phyloP scores from a whole-genome alignment of 768 basidiomycete genomes.

The Auriscalpium vulgare region DNA sequence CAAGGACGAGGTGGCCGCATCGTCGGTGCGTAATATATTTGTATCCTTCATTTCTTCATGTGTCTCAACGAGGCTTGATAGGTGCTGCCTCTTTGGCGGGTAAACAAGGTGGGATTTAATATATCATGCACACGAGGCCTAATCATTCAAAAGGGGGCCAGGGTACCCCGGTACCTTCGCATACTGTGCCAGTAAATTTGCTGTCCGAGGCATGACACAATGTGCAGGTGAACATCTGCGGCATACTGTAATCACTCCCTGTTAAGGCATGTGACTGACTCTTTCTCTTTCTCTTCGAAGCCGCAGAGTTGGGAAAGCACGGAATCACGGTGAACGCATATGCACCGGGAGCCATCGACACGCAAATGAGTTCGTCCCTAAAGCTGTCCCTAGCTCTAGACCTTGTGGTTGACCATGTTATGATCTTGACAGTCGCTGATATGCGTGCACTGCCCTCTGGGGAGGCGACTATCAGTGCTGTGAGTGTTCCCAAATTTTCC shows the following conservation, averaged over 20 bases:
- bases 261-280: not conserved
- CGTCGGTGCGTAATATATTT: constrained; percentile 1
- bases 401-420: not conserved
- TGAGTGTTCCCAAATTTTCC: not conserved
- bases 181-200: constrained; percentile 17
- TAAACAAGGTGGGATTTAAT: constrained; percentile 2
- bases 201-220: constrained; percentile 17
- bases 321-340: constrained; percentile 20
- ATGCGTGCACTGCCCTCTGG: not conserved
- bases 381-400: not conserved
- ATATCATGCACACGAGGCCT: not conserved
- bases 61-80: not conserved
- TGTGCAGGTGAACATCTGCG: constrained; percentile 5
- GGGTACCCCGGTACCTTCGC: not conserved
- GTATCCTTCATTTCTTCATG: not conserved
- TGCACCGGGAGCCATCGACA: constrained; percentile 14
- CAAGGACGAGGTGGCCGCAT: constrained; percentile 12
- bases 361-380: constrained; percentile 10
- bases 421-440: not conserved
- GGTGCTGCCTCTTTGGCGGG: constrained; percentile 9
- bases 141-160: not conserved
- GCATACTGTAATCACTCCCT: no score
- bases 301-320: constrained; percentile 7
- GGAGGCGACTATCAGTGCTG: not conserved
- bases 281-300: not conserved